Conservation (phyloP, 176 grass and related monocot species). For the Thalia dealbata region DNA sequence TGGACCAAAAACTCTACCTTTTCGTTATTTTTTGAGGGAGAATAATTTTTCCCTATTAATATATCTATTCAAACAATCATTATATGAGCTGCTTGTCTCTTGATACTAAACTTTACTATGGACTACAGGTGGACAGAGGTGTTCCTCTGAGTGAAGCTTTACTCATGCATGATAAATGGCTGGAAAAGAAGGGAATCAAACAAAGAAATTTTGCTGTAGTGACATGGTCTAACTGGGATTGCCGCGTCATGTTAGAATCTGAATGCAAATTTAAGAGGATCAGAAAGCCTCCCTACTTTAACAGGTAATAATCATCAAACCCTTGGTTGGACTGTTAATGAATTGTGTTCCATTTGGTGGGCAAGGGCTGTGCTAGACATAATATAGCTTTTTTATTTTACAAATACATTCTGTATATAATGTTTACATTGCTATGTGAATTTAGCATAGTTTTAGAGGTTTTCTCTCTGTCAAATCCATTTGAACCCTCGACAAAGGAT, state of each 20-base stretch:
- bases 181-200: conserved; percentile 95
- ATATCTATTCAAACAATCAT: too few relatives aligned
- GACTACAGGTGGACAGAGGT: conserved; percentile 83
- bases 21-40: too few relatives aligned
- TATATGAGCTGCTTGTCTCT: too few relatives aligned
- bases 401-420: background rate
- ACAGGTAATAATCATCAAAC: conserved; percentile 34
- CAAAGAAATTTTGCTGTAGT: conserved; percentile 79
- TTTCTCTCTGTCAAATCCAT: too few relatives aligned
- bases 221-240: conserved; percentile 98
- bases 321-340: background rate
- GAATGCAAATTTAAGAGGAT: conserved; percentile 91
- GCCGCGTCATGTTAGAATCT: conserved; percentile 80
- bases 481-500: too few relatives aligned
- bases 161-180: conserved; percentile 98
- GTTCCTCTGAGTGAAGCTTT: conserved; percentile 90
- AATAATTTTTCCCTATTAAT: too few relatives aligned
- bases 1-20: too few relatives aligned
- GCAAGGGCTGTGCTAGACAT: background rate
- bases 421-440: too few relatives aligned
- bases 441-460: too few relatives aligned
- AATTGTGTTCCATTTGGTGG: background rate
- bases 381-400: background rate
- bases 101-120: background rate
- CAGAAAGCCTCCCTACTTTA: conserved; percentile 90